Percentiles rank a stretch among this genome's conserved stretches.
phyloP scores from a whole-genome alignment of 192 early-diverging fungal genomes.

The Geranomyces variabilis region DNA sequence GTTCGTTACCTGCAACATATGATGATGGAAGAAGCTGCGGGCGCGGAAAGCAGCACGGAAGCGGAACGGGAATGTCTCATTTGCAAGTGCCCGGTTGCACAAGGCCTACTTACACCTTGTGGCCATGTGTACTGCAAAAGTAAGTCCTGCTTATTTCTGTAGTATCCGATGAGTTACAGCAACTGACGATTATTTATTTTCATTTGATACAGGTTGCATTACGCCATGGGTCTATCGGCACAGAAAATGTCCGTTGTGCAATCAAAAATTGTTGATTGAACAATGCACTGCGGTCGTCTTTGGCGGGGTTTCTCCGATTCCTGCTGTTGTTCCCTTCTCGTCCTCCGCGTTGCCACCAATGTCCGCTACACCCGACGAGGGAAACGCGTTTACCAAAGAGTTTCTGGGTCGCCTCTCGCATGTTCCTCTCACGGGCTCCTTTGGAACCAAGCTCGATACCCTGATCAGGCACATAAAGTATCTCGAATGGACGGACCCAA shows the following conservation, averaged over 20 bases:
- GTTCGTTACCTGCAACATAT: conserved; percentile 27
- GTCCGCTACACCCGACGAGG: conserved; percentile 1
- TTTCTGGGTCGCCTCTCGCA: conserved; percentile 25
- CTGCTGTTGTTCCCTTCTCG: neutral
- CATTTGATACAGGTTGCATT: conserved; percentile 42
- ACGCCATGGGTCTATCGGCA: conserved; percentile 42
- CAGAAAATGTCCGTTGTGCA: conserved; percentile 50
- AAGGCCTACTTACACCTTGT: conserved; percentile 48
- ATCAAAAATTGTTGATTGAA: conserved; percentile 15
- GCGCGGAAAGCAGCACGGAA: neutral
- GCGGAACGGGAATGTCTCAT: conserved; percentile 36
- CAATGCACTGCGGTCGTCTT: conserved; percentile 13
- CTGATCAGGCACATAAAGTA: conserved; percentile 49
- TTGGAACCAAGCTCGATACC: conserved; percentile 56
- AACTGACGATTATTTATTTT: no score
- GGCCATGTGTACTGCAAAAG: conserved; percentile 51
- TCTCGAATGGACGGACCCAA: conserved; percentile 36
- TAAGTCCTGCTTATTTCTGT: neutral
- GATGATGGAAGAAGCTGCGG: neutral
- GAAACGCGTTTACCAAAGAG: neutral
- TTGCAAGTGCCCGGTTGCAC: conserved; percentile 28
- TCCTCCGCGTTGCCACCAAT: conserved; percentile 1
- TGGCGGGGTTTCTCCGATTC: neutral
- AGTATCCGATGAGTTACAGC: no score
- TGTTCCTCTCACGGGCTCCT: conserved; percentile 40